A percentile compares a stretch with the other conserved stretches of the same genome.
Evolutionary conservation across 257 asterid species (phyloP).

Genomic region (Linaria vulgaris): DNA sequence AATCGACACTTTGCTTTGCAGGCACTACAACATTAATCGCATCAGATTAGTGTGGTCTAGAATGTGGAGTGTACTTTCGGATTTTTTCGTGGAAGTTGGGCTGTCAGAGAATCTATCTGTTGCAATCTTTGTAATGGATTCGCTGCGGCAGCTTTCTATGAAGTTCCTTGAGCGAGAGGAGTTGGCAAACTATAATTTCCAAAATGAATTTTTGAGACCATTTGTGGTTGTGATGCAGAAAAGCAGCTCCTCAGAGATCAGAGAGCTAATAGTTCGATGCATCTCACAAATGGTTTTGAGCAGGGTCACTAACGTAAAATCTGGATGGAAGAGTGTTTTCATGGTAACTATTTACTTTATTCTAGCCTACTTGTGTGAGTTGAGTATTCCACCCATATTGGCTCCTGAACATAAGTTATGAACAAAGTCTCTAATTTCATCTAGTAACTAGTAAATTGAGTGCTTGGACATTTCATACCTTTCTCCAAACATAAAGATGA

Average conservation of each 20-base stretch:
- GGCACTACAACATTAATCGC: conserved; percentile 99
- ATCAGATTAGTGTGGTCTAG: conserved; percentile 98
- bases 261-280: conserved; percentile 94
- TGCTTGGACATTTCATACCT: no score
- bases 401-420: conserved; percentile 8
- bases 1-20: conserved; percentile 44
- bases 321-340: conserved; percentile 99
- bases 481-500: no score
- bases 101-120: conserved; percentile 95
- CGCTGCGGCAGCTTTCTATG: conserved; percentile 96
- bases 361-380: not conserved
- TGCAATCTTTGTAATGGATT: conserved; percentile 98
- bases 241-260: conserved; percentile 86
- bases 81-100: conserved; percentile 94
- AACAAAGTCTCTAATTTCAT: not conserved
- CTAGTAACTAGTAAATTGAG: not conserved
- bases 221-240: conserved; percentile 93
- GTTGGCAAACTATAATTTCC: conserved; percentile 96
- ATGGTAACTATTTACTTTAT: conserved; percentile 53
- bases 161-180: conserved; percentile 97
- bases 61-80: conserved; percentile 95
- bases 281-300: conserved; percentile 98
- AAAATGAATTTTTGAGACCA: conserved; percentile 94
- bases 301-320: conserved; percentile 90
- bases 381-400: not conserved